phyloP scores from a whole-genome alignment of 2,329 filamentous ascomycete species.

The Penicillium sp. region DNA sequence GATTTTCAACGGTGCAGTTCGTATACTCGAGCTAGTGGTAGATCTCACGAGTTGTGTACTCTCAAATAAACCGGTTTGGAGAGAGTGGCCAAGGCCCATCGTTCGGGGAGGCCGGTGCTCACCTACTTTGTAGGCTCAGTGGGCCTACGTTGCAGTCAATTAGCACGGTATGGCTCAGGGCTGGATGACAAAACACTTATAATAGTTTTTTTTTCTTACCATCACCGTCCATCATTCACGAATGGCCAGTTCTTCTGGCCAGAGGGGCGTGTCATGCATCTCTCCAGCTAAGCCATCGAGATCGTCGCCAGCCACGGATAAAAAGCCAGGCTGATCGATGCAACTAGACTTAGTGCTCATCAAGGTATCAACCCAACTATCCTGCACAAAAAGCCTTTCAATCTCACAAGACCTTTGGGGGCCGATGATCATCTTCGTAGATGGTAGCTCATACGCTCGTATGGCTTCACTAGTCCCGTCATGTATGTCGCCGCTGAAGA shows the following conservation, averaged over 20 bases:
- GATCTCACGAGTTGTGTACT: constrained; percentile 1
- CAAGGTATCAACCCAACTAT: not conserved
- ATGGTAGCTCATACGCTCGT: not conserved
- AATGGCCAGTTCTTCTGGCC: not conserved
- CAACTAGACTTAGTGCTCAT: not conserved
- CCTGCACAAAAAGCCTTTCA: not conserved
- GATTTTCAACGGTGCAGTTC: not conserved
- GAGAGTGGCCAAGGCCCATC: not conserved
- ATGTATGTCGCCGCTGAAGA: not conserved
- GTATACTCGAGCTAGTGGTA: constrained; percentile 2
- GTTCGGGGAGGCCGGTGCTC: not conserved
- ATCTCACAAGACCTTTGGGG: not conserved
- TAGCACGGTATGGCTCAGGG: not conserved
- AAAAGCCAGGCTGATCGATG: not conserved
- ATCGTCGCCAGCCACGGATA: not conserved
- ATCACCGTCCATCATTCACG: not conserved
- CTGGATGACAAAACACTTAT: not conserved
- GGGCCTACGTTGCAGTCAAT: not conserved
- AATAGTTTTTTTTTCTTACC: not conserved
- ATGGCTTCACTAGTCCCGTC: not conserved
- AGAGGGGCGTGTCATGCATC: not conserved
- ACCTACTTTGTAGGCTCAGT: not conserved
- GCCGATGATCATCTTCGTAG: not conserved
- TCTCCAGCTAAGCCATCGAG: not conserved
- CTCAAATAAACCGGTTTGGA: not conserved